Conservation (phyloP, 768 basidiomycete species). For the Boletellus ananiceps region DNA sequence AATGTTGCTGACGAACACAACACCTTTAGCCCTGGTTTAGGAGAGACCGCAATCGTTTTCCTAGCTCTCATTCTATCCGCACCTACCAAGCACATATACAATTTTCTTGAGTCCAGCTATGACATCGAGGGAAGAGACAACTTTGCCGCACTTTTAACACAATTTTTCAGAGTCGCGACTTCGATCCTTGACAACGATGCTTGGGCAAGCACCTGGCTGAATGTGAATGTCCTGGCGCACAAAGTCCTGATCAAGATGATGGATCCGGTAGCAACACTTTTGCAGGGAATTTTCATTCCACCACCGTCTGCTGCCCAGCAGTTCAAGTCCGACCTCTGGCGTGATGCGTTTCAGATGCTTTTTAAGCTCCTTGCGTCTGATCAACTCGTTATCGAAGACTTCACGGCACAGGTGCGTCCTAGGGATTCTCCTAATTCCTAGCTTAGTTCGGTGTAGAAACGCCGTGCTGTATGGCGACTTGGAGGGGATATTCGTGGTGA, state of each 20-base stretch:
- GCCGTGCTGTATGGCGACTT: slow-evolving; percentile 93
- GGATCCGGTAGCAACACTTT: slow-evolving; percentile 72
- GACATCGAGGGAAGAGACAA: slow-evolving; percentile 89
- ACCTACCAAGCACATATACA: slow-evolving; percentile 68
- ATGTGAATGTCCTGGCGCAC: slow-evolving; percentile 84
- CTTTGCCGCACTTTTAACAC: slow-evolving; percentile 62
- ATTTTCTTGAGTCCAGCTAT: slow-evolving; percentile 72
- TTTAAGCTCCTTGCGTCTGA: slow-evolving; percentile 85
- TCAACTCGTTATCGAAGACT: slow-evolving; percentile 90
- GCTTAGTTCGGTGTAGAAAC: slow-evolving; percentile 54
- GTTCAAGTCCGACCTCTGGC: slow-evolving; percentile 80
- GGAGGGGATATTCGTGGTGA: slow-evolving; percentile 93
- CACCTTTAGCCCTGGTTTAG: slow-evolving; percentile 69
- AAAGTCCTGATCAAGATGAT: slow-evolving; percentile 84
- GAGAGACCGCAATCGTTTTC: slow-evolving; percentile 83
- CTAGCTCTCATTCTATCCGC: slow-evolving; percentile 78
- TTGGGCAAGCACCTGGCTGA: slow-evolving; percentile 89
- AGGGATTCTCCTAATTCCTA: neutral
- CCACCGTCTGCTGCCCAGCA: slow-evolving; percentile 51
- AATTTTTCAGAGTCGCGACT: slow-evolving; percentile 74
- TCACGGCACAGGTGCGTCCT: slow-evolving; percentile 75
- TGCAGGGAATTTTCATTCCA: slow-evolving; percentile 81
- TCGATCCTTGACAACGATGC: slow-evolving; percentile 86
- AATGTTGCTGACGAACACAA: slow-evolving; percentile 43
- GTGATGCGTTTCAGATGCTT: slow-evolving; percentile 73